These are phyloP conservation scores for Fusarium nelsonii DNA, from an alignment of 2,329 filamentous ascomycete species.

Conservation along the genomic window DNA sequence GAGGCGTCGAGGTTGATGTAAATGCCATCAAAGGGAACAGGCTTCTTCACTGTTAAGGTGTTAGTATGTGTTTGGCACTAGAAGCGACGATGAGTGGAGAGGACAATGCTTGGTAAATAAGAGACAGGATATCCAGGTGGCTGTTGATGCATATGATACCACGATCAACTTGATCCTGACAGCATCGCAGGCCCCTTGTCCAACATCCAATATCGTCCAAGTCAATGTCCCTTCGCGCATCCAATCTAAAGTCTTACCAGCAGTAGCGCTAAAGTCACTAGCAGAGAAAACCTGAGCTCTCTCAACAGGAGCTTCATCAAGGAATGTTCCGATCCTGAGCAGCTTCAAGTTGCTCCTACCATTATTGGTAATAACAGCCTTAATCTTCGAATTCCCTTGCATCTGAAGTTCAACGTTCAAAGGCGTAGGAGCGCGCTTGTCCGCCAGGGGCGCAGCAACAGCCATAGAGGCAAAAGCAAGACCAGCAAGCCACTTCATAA, in stretches of 20 bases:
- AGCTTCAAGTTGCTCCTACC: conserved; percentile 63
- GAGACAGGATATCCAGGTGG: background rate
- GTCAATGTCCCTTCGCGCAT: background rate
- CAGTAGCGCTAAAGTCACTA: conserved; percentile 7
- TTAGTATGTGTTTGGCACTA: background rate
- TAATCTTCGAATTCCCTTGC: conserved; percentile 65
- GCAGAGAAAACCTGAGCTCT: conserved; percentile 64
- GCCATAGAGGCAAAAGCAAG: conserved; percentile 46
- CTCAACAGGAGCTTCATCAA: conserved; percentile 65
- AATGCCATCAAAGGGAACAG: conserved; percentile 66
- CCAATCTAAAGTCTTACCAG: conserved; percentile 49
- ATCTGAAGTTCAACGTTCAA: conserved; percentile 61
- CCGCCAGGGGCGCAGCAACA: conserved; percentile 41
- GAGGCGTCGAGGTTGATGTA: conserved; percentile 61
- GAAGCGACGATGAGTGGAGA: background rate
- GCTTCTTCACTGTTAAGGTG: conserved; percentile 49
- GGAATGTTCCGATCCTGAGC: conserved; percentile 65
- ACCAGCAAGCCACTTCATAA: conserved; percentile 48
- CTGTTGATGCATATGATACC: background rate
- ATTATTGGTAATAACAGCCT: conserved; percentile 66
- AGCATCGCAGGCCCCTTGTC: background rate
- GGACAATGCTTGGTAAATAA: background rate
- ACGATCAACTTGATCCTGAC: background rate
- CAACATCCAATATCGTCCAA: background rate
- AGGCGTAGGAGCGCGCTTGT: conserved; percentile 54